Base-by-base conservation (phyloP, 2,329 filamentous ascomycete genomes). In the Aspergillus ustus region DNA sequence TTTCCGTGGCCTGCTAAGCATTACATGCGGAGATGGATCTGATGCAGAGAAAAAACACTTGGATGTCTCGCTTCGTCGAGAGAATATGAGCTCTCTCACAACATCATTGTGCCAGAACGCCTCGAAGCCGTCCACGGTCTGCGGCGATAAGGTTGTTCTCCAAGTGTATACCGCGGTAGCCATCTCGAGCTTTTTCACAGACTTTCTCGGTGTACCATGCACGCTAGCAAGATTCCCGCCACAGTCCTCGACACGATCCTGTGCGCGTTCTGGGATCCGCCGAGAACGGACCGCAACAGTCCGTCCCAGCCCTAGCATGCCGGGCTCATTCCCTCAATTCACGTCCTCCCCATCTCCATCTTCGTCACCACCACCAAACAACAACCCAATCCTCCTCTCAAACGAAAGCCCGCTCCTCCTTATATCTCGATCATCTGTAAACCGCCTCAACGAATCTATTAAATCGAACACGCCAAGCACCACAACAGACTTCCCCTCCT, bases 381-480 rank as follows among this genome's bases (percentile, higher is more conserved):
- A 61, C 17, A 70, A 67, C 50, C 72, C 88, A 3, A 93, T 98
- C 37, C 80, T 95, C 0, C 81, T 99, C 3, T 91, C 93, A 25
- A 99, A 99, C 73, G 95, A 98, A 76, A 96, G 92, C 57, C 94
- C 95, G 0, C 96, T 99, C 49, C 84, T 99, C 0, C 86, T 92
- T 51, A 89, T 98, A 59, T 92, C 91, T 20, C 85, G 87, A 57
- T 88, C 91, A 9, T 97, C 93, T 67, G 84, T 98, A 52, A 88
- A 91, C 51, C 84, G 84, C 2, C 79, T 98, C 7, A 98, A 98
- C 71, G 80, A 85, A 62, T 81, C 87, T 13, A 95, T 98, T 68
- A 83, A 84, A 66, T 77, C 79, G 8, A 81, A 80, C 56, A 76
- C 78, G 3, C 45, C 40, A 3, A 57, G 52, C 15, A 52, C 52